Base-by-base conservation (phyloP, 306 rosid species). In the Herpetospermum pedunculosum region DNA sequence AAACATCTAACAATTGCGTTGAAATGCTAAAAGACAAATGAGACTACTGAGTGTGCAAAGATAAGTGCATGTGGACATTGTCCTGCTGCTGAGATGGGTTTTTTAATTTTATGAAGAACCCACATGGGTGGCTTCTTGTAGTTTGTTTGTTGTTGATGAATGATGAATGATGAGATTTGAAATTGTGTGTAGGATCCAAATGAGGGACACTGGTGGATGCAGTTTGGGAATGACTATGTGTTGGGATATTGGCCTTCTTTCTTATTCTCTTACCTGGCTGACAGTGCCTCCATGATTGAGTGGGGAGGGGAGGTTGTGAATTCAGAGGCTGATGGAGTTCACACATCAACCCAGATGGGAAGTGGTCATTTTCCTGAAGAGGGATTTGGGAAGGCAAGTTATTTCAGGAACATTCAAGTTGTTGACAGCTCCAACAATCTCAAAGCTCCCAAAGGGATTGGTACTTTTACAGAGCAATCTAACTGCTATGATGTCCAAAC, bases 241-340 rank as follows among this genome's bases (percentile, higher is more conserved):
- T 76, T 95, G 82, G 99, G 99, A 2, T 95, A 95, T 69, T 95
- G 99, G 99, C 99, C 99, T 14, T 85, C 99, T 0, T 95, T 91
- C 88, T 76, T 95, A 19, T 95, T 95, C 92, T 95, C 97, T 2
- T 95, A 95, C 79, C 77, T 95, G 81, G 95, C 92, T 0, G 97
- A 95, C 4, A 95, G 97, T 80, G 99, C 99, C 29, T 85, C 97
- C 63, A 95, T 91, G 97, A 84, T 95, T 16, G 99, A 95, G 72
- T 95, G 99, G 99, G 99, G 99, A 74, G 99, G 99, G n/a, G 99
- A 95, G 81, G 96, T 95, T 60, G 99, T 95, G 4, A 95, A 95
- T 30, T 89, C 99, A 19, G 76, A 88, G 78, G 74, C 86, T 14
- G 97, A 86, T 30, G 97, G 99, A 15, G 84, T 85, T 54, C 99